These are phyloP conservation scores for Lithohypha guttulata DNA, from an alignment of 2,329 filamentous ascomycete genomes.

Conservation along the genomic window DNA sequence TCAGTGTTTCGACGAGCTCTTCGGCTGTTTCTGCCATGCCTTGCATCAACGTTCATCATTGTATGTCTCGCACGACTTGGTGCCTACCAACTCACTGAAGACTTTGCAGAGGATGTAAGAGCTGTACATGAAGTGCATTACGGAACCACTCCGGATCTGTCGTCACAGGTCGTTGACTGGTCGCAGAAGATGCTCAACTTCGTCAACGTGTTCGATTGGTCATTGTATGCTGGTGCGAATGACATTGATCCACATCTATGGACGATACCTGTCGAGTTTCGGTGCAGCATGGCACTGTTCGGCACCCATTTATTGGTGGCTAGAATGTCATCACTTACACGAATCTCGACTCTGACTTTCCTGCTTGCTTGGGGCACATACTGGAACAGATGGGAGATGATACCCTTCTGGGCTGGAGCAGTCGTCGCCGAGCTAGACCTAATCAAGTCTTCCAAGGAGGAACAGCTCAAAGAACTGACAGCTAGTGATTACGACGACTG, in stretches of 20 bases:
- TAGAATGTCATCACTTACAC: slow-evolving; percentile 4
- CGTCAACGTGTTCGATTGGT: slow-evolving; percentile 20
- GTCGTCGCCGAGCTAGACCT: slow-evolving; percentile 32
- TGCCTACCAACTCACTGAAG: slow-evolving; percentile 17
- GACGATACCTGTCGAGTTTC: slow-evolving; percentile 10
- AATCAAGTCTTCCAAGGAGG: slow-evolving; percentile 27
- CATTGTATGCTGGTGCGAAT: slow-evolving; percentile 16
- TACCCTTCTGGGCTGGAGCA: slow-evolving; percentile 32
- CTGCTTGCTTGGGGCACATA: slow-evolving; percentile 11
- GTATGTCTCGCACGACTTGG: slow-evolving; percentile 14
- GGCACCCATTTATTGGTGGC: slow-evolving; percentile 4
- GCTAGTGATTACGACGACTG: neutral
- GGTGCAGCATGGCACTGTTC: slow-evolving; percentile 9
- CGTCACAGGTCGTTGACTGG: slow-evolving; percentile 16
- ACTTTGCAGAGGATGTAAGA: slow-evolving; percentile 17
- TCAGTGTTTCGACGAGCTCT: slow-evolving; percentile 35
- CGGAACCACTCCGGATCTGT: slow-evolving; percentile 8
- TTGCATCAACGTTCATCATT: slow-evolving; percentile 31
- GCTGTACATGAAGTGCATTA: slow-evolving; percentile 15
- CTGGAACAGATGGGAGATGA: slow-evolving; percentile 35
- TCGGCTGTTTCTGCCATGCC: slow-evolving; percentile 34
- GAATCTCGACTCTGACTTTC: neutral
- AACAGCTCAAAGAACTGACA: neutral
- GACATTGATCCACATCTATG: slow-evolving; percentile 12
- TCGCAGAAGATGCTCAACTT: slow-evolving; percentile 18